Evolutionary conservation across 805 yeast species (phyloP).

Genomic region (Wickerhamomyces pijperi): DNA sequence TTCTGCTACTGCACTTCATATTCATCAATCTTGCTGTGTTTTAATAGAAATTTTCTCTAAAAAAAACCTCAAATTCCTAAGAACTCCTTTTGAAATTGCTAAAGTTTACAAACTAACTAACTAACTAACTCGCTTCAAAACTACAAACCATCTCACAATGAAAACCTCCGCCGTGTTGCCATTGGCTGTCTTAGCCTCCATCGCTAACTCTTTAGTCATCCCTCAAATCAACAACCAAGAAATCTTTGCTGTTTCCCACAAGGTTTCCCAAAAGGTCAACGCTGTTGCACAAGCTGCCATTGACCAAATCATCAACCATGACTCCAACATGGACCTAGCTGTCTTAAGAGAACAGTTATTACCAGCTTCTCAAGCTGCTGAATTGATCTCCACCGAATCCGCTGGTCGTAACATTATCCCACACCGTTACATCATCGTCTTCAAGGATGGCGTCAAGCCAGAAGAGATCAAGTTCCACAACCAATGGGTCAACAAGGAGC

Average conservation of each 20-base stretch:
- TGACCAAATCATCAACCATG: slow-evolving; percentile 9
- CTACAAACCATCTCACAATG: slow-evolving; percentile 4
- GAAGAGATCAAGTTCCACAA: slow-evolving; percentile 54
- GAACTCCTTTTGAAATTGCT: neutral
- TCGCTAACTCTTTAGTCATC: slow-evolving; percentile 47
- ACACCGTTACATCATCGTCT: slow-evolving; percentile 74
- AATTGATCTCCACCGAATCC: slow-evolving; percentile 33
- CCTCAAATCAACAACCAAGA: slow-evolving; percentile 39
- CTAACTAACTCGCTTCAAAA: neutral
- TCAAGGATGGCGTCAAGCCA: slow-evolving; percentile 51
- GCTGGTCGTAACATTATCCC: slow-evolving; percentile 43
- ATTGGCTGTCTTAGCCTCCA: slow-evolving; percentile 24
- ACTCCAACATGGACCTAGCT: slow-evolving; percentile 10
- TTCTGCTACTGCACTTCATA: neutral
- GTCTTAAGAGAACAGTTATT: slow-evolving; percentile 7
- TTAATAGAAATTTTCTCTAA: neutral
- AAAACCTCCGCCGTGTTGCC: slow-evolving; percentile 19
- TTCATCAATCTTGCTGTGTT: neutral
- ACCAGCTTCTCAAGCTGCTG: slow-evolving; percentile 24
- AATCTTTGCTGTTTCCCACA: slow-evolving; percentile 20
- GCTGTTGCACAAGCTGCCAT: slow-evolving; percentile 7
- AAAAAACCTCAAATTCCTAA: neutral
- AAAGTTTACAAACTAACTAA: neutral
- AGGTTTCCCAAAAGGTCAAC: slow-evolving; percentile 1
- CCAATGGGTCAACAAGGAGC: slow-evolving; percentile 50